Evolutionary conservation across 768 basidiomycete species (phyloP), one percentile per base, ranked within the genome.

Genomic region (Boletus coccyginus): DNA sequence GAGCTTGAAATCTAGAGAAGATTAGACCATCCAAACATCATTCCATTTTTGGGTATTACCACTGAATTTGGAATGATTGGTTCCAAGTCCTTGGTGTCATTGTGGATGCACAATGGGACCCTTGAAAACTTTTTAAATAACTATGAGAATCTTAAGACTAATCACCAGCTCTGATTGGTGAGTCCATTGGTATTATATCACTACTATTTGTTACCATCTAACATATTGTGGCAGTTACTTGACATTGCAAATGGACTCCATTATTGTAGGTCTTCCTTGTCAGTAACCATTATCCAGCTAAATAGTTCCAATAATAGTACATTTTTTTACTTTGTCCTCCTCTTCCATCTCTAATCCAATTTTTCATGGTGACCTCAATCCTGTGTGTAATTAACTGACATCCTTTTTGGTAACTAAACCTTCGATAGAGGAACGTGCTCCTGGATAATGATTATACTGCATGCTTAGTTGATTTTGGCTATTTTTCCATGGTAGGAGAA

Each of bases 1-100:
- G 53, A 54, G 32, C 32, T 40, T 13, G 45, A 45, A 16, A 53
- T 53, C 7, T 53, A 44, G 52, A 53, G 44, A 14, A 53, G 45
- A n/a, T 14, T 53, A 24, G 3, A 40, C 5, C 52, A 53, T 19
- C 21, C 27, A 6, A 53, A 49, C n/a, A 42, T 54, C 16, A 46
- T 54, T 19, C 53, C 53, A 1, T 54, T 54, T 29, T 7, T 54
- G 24, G 53, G 53, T 10, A 35, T 2, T 2, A 14, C 47, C 19
- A 41, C 38, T 11, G 53, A 39, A 12, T 55, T 55, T 43, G 54
- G 54, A 13, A 2, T 35, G 9, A 3, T 0, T 2, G 48, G 48
- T 16, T 36, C 40, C 41, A 21, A 14, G 33, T 55, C 54, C 24
- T 19, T 50, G 27, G 49, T 50, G 8, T 50, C 49, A 7, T 40